Base-by-base conservation (phyloP, 2,329 filamentous ascomycete genomes). In the Macrophomina pseudophaseolina region DNA sequence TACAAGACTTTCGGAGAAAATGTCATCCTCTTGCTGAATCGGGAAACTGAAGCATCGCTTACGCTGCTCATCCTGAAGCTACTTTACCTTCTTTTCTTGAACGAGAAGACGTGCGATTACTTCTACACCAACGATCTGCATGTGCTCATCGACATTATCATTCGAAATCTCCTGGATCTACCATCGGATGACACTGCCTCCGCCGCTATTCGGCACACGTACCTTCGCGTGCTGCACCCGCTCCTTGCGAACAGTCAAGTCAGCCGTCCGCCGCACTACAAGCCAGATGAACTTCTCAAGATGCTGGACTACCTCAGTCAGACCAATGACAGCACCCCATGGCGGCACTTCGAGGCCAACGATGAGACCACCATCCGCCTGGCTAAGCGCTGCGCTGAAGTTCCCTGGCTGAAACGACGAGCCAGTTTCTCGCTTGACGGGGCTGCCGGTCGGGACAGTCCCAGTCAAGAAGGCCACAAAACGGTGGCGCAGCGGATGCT, bases 1-100 rank as follows among this genome's bases (percentile, higher is more conserved):
- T 98, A 93, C 77, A 94, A 94, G 75, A 97, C 94, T 0, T 99
- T 99, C 82, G 95, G 95, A 63, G 94, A 97, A 81, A 99, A 98
- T 72, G 91, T 99, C 68, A 99, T 99, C 70, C 83, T 99, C 5
- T 86, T 99, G 1, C 85, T 99, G 46, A 99, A 99, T 76, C 90
- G 95, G 72, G 95, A 98, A 82, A 86, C 91, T 9, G 94, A 98
- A 78, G 97, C 95, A 0, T 94, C 93, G 1, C 86, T 97, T 44
- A 96, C 99, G 79, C 85, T 99, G 32, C 86, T 99, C n/a, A 98
- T 98, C 68, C 85, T 99, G 49, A 99, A 99, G 80, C 87, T 97
- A 4, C 84, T 99, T 33, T 99, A 98, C 79, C 87, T 99, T 42
- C 86, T 99, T 9, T 99, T 99, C 80, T 97, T 94, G 4, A 98